phyloP scores from a whole-genome alignment of 345 rosid species.

The Reutealis trisperma region DNA sequence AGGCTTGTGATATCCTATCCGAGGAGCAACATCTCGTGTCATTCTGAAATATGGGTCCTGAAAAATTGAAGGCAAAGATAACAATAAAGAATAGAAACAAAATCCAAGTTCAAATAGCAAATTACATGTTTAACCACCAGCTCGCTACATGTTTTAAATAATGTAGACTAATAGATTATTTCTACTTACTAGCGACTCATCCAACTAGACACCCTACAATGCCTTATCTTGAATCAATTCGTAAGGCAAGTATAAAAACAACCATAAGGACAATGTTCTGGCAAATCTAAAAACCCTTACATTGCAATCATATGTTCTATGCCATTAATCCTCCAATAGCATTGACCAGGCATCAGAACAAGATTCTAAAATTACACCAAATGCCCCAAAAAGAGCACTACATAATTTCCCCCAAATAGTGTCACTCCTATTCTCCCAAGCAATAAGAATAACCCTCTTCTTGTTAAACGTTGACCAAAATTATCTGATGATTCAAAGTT shows the following conservation, averaged over 20 bases:
- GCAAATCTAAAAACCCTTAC: too few relatives aligned
- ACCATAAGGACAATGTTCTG: background rate
- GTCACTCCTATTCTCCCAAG: background rate
- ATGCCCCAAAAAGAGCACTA: background rate
- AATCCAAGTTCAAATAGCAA: background rate
- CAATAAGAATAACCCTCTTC: background rate
- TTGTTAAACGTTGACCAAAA: background rate
- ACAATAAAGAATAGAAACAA: background rate
- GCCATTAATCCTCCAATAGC: background rate
- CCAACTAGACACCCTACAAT: background rate
- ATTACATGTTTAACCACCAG: background rate
- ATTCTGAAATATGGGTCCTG: conserved; percentile 99
- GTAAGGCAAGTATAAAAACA: background rate
- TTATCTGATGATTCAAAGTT: too few relatives aligned
- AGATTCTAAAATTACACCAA: background rate
- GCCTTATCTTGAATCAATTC: background rate
- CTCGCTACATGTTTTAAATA: background rate
- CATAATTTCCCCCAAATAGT: background rate
- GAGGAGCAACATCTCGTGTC: conserved; percentile 98
- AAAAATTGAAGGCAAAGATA: conserved; percentile 16
- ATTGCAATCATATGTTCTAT: background rate
- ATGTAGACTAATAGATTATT: too few relatives aligned
- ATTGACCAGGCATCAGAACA: background rate
- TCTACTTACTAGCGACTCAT: background rate
- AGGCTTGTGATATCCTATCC: conserved; percentile 91